phyloP scores from a whole-genome alignment of 2,329 filamentous ascomycete species.

The Leptographium galeiforme region DNA sequence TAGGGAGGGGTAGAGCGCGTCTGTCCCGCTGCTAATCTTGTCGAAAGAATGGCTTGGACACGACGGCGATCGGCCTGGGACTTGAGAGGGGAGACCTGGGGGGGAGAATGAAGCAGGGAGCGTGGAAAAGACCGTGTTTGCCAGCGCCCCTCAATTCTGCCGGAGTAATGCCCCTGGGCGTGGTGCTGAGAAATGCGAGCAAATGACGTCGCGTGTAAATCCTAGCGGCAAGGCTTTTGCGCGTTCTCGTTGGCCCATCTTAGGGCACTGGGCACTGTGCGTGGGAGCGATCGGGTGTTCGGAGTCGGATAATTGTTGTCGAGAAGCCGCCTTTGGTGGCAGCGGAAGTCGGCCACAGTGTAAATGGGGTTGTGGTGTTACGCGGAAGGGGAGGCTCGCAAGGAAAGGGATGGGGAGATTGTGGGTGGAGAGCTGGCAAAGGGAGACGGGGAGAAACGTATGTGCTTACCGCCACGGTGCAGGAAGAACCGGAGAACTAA shows the following conservation, averaged over 20 bases:
- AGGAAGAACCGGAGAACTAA: slow-evolving; percentile 11
- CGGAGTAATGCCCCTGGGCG: neutral
- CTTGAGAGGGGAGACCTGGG: neutral
- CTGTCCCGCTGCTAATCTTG: neutral
- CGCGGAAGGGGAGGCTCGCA: too few relatives aligned
- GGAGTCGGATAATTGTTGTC: too few relatives aligned
- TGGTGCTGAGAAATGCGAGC: neutral
- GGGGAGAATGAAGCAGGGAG: neutral
- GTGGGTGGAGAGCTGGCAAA: neutral
- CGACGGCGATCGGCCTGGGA: neutral
- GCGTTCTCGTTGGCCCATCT: neutral
- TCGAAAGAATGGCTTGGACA: neutral
- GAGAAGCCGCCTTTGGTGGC: too few relatives aligned
- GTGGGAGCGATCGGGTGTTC: too few relatives aligned
- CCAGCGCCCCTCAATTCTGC: too few relatives aligned
- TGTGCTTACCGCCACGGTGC: slow-evolving; percentile 39
- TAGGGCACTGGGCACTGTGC: neutral
- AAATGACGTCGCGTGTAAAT: neutral
- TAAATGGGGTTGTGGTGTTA: too few relatives aligned
- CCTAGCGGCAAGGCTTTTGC: neutral
- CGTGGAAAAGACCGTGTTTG: too few relatives aligned
- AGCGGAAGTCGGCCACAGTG: too few relatives aligned
- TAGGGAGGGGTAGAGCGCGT: neutral
- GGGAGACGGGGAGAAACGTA: too few relatives aligned
- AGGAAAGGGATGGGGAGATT: too few relatives aligned